Conservation (phyloP, 148 eudicot species). For the Euryodendron excelsum region DNA sequence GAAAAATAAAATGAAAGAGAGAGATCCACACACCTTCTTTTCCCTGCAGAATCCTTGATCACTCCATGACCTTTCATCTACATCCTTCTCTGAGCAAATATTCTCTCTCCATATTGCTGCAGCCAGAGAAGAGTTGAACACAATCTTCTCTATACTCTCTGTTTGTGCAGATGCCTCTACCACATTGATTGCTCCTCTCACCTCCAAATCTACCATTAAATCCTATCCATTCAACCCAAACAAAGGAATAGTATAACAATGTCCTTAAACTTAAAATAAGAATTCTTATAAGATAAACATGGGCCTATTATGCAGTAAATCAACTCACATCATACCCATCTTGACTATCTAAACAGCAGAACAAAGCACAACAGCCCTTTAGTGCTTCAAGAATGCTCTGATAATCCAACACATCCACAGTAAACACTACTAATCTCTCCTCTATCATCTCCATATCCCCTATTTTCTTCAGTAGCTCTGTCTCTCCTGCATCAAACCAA, state of each 20-base stretch:
- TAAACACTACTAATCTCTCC: constrained; percentile 26
- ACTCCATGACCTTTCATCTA: constrained; percentile 42
- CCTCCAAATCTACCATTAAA: constrained; percentile 34
- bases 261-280: too few relatives aligned
- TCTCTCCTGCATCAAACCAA: constrained; percentile 31
- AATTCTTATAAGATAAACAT: not conserved
- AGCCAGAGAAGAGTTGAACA: constrained; percentile 32
- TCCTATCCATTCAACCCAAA: constrained; percentile 22
- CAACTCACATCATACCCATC: constrained; percentile 38
- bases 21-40: constrained; percentile 22
- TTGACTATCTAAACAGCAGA: constrained; percentile 40
- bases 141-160: constrained; percentile 28
- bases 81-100: constrained; percentile 25
- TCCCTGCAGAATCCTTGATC: constrained; percentile 28
- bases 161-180: constrained; percentile 43
- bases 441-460: constrained; percentile 32
- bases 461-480: constrained; percentile 35
- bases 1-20: not conserved
- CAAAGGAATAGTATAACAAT: not conserved
- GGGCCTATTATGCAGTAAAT: not conserved
- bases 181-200: constrained; percentile 37
- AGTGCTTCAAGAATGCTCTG: constrained; percentile 44
- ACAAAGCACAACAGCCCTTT: constrained; percentile 39
- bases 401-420: constrained; percentile 42
- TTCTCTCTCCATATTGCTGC: constrained; percentile 40